Evolutionary conservation across 257 asterid genomes (phyloP).

Genomic region (Fraxinus anomala): DNA sequence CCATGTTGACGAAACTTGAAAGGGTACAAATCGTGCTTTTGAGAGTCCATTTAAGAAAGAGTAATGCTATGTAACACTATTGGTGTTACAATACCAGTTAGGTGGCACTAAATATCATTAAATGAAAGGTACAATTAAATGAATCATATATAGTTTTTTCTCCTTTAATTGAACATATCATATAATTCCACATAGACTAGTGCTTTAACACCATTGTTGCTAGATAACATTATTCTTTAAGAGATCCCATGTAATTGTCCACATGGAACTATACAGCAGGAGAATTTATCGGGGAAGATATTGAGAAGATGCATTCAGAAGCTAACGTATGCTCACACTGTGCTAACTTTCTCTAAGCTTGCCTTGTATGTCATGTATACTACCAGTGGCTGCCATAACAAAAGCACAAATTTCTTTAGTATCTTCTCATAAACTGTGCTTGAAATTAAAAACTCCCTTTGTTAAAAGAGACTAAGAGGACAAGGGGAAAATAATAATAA

Average conservation of each 20-base stretch:
- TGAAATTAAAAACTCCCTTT: too few relatives aligned
- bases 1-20: neutral
- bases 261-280: neutral
- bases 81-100: too few relatives aligned
- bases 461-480: too few relatives aligned
- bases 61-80: too few relatives aligned
- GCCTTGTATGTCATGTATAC: constrained; percentile 85
- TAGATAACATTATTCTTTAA: too few relatives aligned
- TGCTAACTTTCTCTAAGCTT: constrained; percentile 53
- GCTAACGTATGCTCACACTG: neutral
- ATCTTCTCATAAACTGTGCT: neutral
- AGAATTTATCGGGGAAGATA: neutral
- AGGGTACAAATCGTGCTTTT: neutral
- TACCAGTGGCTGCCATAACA: constrained; percentile 68
- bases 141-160: too few relatives aligned
- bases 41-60: neutral
- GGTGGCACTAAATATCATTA: too few relatives aligned
- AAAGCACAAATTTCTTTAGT: constrained; percentile 20
- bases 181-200: too few relatives aligned
- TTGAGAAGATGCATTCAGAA: neutral
- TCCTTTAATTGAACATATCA: too few relatives aligned
- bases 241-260: neutral
- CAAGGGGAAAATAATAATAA: too few relatives aligned
- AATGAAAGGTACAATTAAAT: too few relatives aligned
- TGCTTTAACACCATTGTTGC: too few relatives aligned